Conservation (phyloP, 805 yeast species). For the Hagleromyces aurorensis region DNA sequence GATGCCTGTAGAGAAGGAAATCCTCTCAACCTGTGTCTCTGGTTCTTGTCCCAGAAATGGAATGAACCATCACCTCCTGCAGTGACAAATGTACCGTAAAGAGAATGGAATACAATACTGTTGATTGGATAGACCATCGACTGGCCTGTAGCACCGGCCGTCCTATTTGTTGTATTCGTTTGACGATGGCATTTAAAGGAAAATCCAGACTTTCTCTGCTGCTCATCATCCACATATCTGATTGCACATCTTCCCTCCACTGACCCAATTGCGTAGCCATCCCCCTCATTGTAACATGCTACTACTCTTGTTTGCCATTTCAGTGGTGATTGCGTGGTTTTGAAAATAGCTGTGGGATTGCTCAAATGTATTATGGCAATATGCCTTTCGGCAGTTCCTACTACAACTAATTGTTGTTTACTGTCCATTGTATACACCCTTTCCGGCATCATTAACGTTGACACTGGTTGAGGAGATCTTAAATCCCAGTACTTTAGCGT, state of each 20-base stretch:
- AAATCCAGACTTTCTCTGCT: slow-evolving; percentile 65
- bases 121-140: slow-evolving; percentile 72
- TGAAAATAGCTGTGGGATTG: slow-evolving; percentile 76
- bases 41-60: slow-evolving; percentile 94
- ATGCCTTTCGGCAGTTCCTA: slow-evolving; percentile 91
- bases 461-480: slow-evolving; percentile 73
- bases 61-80: slow-evolving; percentile 94
- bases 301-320: slow-evolving; percentile 84
- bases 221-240: slow-evolving; percentile 80
- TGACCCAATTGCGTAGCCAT: slow-evolving; percentile 88
- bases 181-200: slow-evolving; percentile 94
- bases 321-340: slow-evolving; percentile 64
- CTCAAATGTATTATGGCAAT: slow-evolving; percentile 69
- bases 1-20: slow-evolving; percentile 62
- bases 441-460: slow-evolving; percentile 79
- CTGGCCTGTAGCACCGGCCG: slow-evolving; percentile 45
- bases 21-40: slow-evolving; percentile 76
- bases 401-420: slow-evolving; percentile 72
- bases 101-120: slow-evolving; percentile 78
- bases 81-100: slow-evolving; percentile 83
- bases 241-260: slow-evolving; percentile 95
- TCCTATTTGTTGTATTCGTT: slow-evolving; percentile 34
- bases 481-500: slow-evolving; percentile 93
- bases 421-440: slow-evolving; percentile 86
- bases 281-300: slow-evolving; percentile 82